Conservation (phyloP, 75 land plant genomes). For the Pinus albicaulis region DNA sequence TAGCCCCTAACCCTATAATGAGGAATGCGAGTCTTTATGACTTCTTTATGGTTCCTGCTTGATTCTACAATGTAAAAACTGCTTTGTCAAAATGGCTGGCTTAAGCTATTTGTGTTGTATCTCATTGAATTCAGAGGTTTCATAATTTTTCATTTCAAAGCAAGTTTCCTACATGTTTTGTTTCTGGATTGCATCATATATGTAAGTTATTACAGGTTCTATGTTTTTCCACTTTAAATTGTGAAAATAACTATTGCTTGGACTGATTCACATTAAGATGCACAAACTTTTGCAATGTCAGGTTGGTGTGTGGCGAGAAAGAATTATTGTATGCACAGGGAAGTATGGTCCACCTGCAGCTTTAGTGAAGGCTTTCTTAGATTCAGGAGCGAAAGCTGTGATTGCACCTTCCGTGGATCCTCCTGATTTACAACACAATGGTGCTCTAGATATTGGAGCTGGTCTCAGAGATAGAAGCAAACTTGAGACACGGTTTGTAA, state of each 20-base stretch:
- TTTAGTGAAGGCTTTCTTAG: conserved; percentile 82
- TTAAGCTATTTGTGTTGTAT: background rate
- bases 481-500: conserved; percentile 70
- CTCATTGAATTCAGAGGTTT: background rate
- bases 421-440: conserved; percentile 36
- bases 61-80: background rate
- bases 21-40: background rate
- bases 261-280: background rate
- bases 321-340: conserved; percentile 87
- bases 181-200: background rate
- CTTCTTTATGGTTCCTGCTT: background rate
- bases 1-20: too few species aligned
- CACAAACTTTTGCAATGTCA: conserved; percentile 16
- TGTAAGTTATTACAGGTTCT: background rate
- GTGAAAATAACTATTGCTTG: background rate
- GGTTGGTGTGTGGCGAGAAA: conserved; percentile 98
- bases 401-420: conserved; percentile 75
- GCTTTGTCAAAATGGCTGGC: background rate
- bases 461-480: conserved; percentile 35
- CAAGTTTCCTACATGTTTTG: background rate
- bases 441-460: conserved; percentile 3
- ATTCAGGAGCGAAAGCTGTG: conserved; percentile 96
- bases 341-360: conserved; percentile 61
- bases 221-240: background rate
- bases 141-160: background rate